A percentile compares a stretch with the other conserved stretches of the same genome.
These are phyloP conservation scores for Populus hybrid DNA, from an alignment of 441 rosid species.

Conservation along the genomic window DNA sequence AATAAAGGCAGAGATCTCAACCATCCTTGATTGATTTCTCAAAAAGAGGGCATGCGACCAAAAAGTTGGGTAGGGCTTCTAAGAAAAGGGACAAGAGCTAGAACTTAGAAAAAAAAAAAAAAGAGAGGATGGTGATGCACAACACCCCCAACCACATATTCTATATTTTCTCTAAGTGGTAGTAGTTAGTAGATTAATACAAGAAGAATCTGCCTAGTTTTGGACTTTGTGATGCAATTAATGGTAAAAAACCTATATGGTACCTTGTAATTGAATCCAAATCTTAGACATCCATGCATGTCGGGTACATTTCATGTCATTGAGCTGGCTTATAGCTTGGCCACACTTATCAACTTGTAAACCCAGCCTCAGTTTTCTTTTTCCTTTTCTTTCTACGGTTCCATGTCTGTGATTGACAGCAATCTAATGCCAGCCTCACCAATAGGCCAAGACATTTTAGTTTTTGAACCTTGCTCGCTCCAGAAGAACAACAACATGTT, in stretches of 20 bases:
- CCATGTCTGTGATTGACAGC: neutral
- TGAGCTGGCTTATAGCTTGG: slow-evolving; percentile 10
- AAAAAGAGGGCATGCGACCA: neutral
- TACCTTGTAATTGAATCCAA: neutral
- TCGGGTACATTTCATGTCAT: slow-evolving; percentile 11
- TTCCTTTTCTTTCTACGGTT: neutral
- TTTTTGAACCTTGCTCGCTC: neutral
- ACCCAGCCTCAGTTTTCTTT: neutral
- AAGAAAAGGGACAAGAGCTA: neutral
- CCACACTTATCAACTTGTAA: neutral
- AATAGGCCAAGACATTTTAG: slow-evolving; percentile 2
- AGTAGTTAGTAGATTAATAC: neutral
- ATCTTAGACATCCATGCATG: neutral
- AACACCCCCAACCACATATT: slow-evolving; percentile 8
- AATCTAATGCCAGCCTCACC: slow-evolving; percentile 3
- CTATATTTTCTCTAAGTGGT: slow-evolving; percentile 14
- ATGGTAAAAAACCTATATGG: neutral
- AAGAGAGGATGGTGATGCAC: neutral
- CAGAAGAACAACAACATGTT: too few species aligned
- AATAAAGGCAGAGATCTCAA: slow-evolving; percentile 29
- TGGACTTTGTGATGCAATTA: neutral
- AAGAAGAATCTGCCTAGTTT: neutral
- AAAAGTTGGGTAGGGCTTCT: neutral
- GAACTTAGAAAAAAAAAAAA: neutral
- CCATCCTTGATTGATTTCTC: neutral